Conservation (phyloP, 2,329 filamentous ascomycete species). For the Claviceps humidiphila region DNA sequence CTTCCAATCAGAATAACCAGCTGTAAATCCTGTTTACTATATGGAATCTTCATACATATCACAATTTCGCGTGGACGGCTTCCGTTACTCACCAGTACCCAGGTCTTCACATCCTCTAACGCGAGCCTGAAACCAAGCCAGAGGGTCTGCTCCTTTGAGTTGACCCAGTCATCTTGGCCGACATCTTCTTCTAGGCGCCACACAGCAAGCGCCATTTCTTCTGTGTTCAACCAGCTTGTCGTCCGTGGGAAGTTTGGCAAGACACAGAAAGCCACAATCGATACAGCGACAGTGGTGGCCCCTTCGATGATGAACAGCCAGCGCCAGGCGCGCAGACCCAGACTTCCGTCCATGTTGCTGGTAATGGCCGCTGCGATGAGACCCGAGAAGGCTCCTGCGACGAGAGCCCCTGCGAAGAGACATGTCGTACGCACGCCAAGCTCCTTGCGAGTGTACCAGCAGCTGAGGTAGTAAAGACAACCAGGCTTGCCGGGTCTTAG, state of each 20-base stretch:
- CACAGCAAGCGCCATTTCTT: slow-evolving; percentile 41
- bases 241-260: slow-evolving; percentile 33
- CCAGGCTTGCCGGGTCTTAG: background rate
- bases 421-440: slow-evolving; percentile 29
- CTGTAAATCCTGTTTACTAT: slow-evolving; percentile 13
- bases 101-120: slow-evolving; percentile 46
- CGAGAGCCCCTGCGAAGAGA: slow-evolving; percentile 28
- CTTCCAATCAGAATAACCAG: slow-evolving; percentile 45
- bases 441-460: slow-evolving; percentile 41
- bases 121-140: slow-evolving; percentile 41
- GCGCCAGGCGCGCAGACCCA: slow-evolving; percentile 17
- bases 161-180: slow-evolving; percentile 49
- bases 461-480: background rate
- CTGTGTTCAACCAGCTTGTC: slow-evolving; percentile 25
- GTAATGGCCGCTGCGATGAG: slow-evolving; percentile 31
- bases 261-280: slow-evolving; percentile 39
- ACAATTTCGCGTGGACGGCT: too few species aligned
- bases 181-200: slow-evolving; percentile 53
- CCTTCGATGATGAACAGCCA: slow-evolving; percentile 23
- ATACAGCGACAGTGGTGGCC: slow-evolving; percentile 20
- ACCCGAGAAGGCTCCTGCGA: slow-evolving; percentile 26
- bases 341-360: slow-evolving; percentile 15
- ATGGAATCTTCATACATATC: background rate
- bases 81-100: slow-evolving; percentile 33
- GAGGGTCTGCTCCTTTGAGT: slow-evolving; percentile 40